phyloP scores from a whole-genome alignment of 495 filamentous ascomycete species.

The Penicillium bialowiezense region DNA sequence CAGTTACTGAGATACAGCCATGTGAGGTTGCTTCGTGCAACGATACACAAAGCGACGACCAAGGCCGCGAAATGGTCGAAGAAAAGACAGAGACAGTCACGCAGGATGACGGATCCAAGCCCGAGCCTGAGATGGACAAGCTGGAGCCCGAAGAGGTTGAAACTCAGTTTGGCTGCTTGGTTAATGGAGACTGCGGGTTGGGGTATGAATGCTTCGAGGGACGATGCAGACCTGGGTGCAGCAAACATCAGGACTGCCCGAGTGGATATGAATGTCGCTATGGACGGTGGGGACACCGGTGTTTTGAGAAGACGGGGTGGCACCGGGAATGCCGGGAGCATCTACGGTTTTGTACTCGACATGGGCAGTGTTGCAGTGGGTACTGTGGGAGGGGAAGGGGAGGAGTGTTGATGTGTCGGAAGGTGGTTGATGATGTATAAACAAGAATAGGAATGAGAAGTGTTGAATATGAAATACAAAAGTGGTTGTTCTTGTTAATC shows the following conservation, averaged over 20 bases:
- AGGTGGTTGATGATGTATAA: too few relatives aligned
- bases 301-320: background rate
- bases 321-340: background rate
- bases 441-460: background rate
- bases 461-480: background rate
- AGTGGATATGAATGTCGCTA: background rate
- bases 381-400: background rate
- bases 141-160: too few relatives aligned
- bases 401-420: background rate
- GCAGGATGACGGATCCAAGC: too few relatives aligned
- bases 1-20: too few relatives aligned
- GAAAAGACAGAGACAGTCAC: too few relatives aligned
- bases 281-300: background rate
- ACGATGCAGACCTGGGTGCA: background rate
- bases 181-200: background rate
- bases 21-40: too few relatives aligned
- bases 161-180: background rate
- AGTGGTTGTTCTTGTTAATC: slow-evolving; percentile 20
- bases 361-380: background rate
- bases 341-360: background rate
- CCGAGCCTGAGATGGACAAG: too few relatives aligned
- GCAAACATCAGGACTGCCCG: background rate
- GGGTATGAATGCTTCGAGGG: background rate
- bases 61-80: too few relatives aligned
- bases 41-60: too few relatives aligned